Percentiles rank a stretch among this genome's conserved stretches.
These are phyloP conservation scores for Xanthoparmelia taractica DNA, from an alignment of 495 filamentous ascomycete genomes.

Conservation along the genomic window DNA sequence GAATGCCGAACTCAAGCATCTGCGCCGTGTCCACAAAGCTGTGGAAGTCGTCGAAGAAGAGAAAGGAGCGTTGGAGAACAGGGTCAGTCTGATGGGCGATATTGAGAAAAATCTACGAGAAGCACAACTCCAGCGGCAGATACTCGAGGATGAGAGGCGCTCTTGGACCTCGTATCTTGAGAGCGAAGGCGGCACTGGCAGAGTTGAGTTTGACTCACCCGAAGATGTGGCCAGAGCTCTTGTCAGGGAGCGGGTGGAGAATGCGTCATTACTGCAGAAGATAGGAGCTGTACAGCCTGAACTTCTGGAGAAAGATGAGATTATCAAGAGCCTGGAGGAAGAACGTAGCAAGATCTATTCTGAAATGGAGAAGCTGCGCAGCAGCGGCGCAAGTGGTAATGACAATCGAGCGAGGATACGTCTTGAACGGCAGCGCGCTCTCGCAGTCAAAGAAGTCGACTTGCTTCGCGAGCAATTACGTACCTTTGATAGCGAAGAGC, in stretches of 20 bases:
- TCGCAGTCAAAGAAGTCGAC: conserved; percentile 87
- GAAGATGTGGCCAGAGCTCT: conserved; percentile 81
- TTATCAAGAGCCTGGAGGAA: conserved; percentile 61
- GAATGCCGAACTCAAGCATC: conserved; percentile 65
- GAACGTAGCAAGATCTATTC: conserved; percentile 52
- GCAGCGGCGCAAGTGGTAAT: conserved; percentile 32
- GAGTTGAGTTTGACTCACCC: conserved; percentile 74
- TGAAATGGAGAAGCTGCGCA: conserved; percentile 64
- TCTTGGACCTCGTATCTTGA: conserved; percentile 85
- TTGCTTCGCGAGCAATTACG: conserved; percentile 89
- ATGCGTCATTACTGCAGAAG: conserved; percentile 64
- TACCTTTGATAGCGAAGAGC: conserved; percentile 82
- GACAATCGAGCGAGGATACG: conserved; percentile 56
- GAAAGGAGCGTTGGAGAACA: conserved; percentile 74
- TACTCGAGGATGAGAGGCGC: conserved; percentile 77
- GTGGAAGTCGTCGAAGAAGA: conserved; percentile 95
- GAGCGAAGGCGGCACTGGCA: conserved; percentile 43
- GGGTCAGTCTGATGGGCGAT: conserved; percentile 64
- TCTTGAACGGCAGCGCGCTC: conserved; percentile 73
- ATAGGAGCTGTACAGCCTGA: conserved; percentile 74
- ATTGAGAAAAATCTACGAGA: conserved; percentile 70
- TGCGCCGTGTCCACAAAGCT: conserved; percentile 70
- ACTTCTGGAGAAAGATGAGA: conserved; percentile 67
- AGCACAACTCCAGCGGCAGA: conserved; percentile 69
- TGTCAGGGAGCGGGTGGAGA: conserved; percentile 72